Evolutionary conservation across 148 eudicot species (phyloP), one percentile per base, ranked within the genome.

Genomic region (Nyssa sinensis): DNA sequence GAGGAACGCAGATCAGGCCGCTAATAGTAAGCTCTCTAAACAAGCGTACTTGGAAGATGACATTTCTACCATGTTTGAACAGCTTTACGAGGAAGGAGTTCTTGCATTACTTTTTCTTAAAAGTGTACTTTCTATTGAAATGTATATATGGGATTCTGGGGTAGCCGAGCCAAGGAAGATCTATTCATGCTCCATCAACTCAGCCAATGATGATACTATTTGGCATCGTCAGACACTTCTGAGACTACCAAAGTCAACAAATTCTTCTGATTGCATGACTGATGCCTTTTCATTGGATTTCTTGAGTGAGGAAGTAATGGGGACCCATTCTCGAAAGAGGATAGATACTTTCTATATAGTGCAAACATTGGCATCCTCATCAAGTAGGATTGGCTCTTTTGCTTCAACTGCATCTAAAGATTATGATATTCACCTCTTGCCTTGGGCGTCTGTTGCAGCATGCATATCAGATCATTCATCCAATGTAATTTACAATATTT

Each of bases 371-470:
- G 96, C 99, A 58, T 82, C 99, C 51, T 73, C 91, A 62, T 85
- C 94, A 76, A 95, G 99, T 74, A 89, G 98, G 83, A 95, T 95
- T 69, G 91, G 97, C 82, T 81, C 97, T 71, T 95, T 95, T 79
- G 97, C 97, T 29, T 84, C 87, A 76, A 80, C 81, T 77, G 97
- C 96, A 68, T 85, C 93, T 13, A 89, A 81, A 73, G 93, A 95
- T 77, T 93, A 88, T 82, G 98, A 93, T 80, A 89, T 92, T 77
- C 97, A 91, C 71, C 89, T 95, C 67, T 80, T 95, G 74, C 99
- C 99, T 23, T 95, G 99, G 99, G 96, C 93, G 68, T 89, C 99
- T 28, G 91, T 95, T 73, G 99, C 99, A 53, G 99, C 94, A 61
- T 89, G 96, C 86, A 79, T 95, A 57, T 95, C 99, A 66, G 85